phyloP scores from a whole-genome alignment of 805 yeast species.

The Torulaspora delbrueckii region DNA sequence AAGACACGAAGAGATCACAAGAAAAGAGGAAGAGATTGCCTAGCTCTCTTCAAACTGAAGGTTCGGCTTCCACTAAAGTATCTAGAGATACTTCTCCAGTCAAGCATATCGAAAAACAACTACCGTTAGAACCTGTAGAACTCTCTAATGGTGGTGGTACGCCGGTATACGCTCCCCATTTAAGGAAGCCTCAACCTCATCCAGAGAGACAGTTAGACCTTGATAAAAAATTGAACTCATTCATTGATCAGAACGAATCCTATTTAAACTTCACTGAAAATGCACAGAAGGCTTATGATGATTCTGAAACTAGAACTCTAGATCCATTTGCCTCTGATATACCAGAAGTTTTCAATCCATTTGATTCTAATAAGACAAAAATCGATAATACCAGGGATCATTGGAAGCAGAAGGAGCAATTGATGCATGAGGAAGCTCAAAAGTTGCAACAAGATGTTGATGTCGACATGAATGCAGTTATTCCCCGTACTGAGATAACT shows the following conservation, averaged over 20 bases:
- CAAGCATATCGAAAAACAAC: conserved; percentile 3
- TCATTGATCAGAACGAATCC: conserved; percentile 26
- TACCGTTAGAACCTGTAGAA: not conserved
- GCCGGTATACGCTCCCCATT: not conserved
- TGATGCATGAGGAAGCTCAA: conserved; percentile 16
- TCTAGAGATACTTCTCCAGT: conserved; percentile 16
- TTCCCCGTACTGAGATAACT: conserved; percentile 5
- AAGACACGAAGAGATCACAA: conserved; percentile 52
- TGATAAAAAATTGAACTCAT: conserved; percentile 23
- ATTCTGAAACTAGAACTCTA: conserved; percentile 5
- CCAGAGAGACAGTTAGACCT: conserved; percentile 3
- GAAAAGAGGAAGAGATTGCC: conserved; percentile 22
- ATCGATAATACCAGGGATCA: conserved; percentile 5
- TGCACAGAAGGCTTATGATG: conserved; percentile 13
- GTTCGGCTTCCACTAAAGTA: conserved; percentile 14
- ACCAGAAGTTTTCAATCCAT: conserved; percentile 14
- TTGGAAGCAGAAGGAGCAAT: conserved; percentile 14
- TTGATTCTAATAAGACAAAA: not conserved
- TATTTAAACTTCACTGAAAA: conserved; percentile 29
- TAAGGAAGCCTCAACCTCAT: not conserved
- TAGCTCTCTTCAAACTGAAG: conserved; percentile 11
- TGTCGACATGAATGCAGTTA: conserved; percentile 2
- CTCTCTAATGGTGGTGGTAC: not conserved
- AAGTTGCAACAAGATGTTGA: conserved; percentile 6
- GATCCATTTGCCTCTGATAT: conserved; percentile 10